phyloP scores from a whole-genome alignment of 2,329 filamentous ascomycete species.

The Exophiala alcalophila region DNA sequence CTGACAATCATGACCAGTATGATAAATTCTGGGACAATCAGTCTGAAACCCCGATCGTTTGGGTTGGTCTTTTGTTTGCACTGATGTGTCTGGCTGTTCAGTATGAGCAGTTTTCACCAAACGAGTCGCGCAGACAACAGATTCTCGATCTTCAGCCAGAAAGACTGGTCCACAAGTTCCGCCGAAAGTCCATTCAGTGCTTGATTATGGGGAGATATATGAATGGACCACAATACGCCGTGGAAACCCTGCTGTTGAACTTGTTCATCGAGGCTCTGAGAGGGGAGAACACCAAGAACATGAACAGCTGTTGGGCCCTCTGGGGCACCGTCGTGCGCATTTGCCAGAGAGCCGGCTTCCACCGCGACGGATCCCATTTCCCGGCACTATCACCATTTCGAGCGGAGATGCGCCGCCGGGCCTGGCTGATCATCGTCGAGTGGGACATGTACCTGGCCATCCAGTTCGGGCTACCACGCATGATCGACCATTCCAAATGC shows the following conservation, averaged over 20 bases:
- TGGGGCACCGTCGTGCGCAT: slow-evolving; percentile 53
- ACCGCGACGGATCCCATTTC: slow-evolving; percentile 53
- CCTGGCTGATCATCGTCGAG: slow-evolving; percentile 48
- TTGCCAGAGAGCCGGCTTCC: slow-evolving; percentile 60
- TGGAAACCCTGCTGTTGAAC: slow-evolving; percentile 37
- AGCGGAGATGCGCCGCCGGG: slow-evolving; percentile 51
- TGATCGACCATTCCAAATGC: slow-evolving; percentile 58
- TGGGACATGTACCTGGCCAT: slow-evolving; percentile 61
- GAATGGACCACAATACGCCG: slow-evolving; percentile 24
- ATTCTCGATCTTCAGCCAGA: slow-evolving; percentile 18
- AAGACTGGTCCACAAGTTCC: slow-evolving; percentile 33
- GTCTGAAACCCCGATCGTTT: slow-evolving; percentile 46
- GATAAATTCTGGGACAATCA: slow-evolving; percentile 53
- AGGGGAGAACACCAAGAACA: slow-evolving; percentile 50
- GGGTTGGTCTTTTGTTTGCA: slow-evolving; percentile 52
- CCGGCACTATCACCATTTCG: slow-evolving; percentile 53
- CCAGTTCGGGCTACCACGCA: slow-evolving; percentile 62
- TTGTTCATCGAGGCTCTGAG: slow-evolving; percentile 53
- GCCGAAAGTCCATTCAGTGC: slow-evolving; percentile 47
- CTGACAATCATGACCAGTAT: slow-evolving; percentile 42
- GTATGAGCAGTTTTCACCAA: slow-evolving; percentile 17
- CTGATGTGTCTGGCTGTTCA: slow-evolving; percentile 41
- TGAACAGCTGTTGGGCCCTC: slow-evolving; percentile 4
- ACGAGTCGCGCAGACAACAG: slow-evolving; percentile 10
- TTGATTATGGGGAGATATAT: slow-evolving; percentile 48